These are phyloP conservation scores for Gracilaria gracilis DNA, from an alignment of 23 red algal species.

Conservation along the genomic window DNA sequence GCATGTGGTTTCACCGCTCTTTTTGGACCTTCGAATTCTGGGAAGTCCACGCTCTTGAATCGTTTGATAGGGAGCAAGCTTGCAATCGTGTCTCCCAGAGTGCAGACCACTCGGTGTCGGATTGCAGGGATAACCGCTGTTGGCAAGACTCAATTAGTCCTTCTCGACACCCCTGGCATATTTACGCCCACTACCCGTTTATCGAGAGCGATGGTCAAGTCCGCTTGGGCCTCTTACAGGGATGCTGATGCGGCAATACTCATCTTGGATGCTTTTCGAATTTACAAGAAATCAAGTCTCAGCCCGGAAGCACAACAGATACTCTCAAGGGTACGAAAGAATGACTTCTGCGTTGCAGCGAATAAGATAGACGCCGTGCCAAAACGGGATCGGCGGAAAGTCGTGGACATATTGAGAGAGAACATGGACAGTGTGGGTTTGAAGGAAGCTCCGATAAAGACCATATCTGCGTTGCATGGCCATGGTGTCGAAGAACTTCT, in stretches of 20 bases:
- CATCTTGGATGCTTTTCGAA: conserved; percentile 77
- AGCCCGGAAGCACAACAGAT: neutral
- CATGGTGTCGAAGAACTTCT: conserved; percentile 53
- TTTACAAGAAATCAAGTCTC: neutral
- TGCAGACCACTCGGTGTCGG: conserved; percentile 92
- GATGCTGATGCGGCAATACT: conserved; percentile 85
- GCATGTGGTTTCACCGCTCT: conserved; percentile 91
- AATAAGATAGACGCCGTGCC: conserved; percentile 91
- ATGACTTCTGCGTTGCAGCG: conserved; percentile 50
- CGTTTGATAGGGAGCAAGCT: conserved; percentile 88
- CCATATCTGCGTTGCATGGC: conserved; percentile 75
- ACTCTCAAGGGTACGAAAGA: conserved; percentile 19
- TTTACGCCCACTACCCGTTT: conserved; percentile 79
- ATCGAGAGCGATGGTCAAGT: conserved; percentile 91
- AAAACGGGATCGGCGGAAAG: conserved; percentile 1
- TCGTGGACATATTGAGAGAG: neutral
- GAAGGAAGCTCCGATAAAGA: neutral
- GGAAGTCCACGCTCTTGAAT: conserved; percentile 98
- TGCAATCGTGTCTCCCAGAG: conserved; percentile 96
- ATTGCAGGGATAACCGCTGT: conserved; percentile 80
- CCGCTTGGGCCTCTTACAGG: conserved; percentile 70
- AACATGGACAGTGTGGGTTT: conserved; percentile 33
- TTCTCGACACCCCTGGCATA: conserved; percentile 95
- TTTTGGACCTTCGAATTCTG: conserved; percentile 94
- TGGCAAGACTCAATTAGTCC: conserved; percentile 79